Evolutionary conservation across 2,329 filamentous ascomycete species (phyloP).

Genomic region (Cladophialophora exuberans): DNA sequence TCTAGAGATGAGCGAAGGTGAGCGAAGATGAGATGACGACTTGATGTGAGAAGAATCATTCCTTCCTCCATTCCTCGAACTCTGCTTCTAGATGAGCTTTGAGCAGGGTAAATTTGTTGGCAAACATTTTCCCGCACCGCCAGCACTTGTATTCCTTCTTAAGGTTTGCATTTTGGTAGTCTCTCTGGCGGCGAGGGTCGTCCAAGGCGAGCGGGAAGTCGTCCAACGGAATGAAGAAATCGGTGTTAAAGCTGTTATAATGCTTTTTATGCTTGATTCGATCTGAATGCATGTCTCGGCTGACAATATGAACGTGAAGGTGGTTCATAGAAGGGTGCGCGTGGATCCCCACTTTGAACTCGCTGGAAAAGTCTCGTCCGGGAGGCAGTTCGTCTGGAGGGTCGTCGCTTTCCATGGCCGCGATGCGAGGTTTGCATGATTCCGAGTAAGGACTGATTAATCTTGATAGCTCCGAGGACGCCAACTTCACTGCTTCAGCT

Average conservation of each 20-base stretch:
- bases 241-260: slow-evolving; percentile 88
- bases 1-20: background rate
- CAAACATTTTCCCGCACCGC: slow-evolving; percentile 77
- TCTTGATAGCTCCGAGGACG: slow-evolving; percentile 44
- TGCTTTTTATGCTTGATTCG: slow-evolving; percentile 79
- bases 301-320: slow-evolving; percentile 86
- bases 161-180: slow-evolving; percentile 56
- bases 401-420: slow-evolving; percentile 64
- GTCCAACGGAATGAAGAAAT: slow-evolving; percentile 77
- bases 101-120: slow-evolving; percentile 71
- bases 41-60: slow-evolving; percentile 53
- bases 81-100: slow-evolving; percentile 77
- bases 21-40: background rate
- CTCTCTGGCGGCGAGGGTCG: slow-evolving; percentile 65
- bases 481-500: slow-evolving; percentile 63
- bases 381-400: slow-evolving; percentile 54
- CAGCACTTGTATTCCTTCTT: slow-evolving; percentile 77
- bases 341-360: slow-evolving; percentile 80
- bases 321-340: slow-evolving; percentile 90
- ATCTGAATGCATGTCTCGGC: slow-evolving; percentile 74
- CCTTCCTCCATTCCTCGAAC: slow-evolving; percentile 73
- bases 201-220: slow-evolving; percentile 75
- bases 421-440: slow-evolving; percentile 61
- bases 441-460: slow-evolving; percentile 54
- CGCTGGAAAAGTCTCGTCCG: slow-evolving; percentile 77